These are phyloP conservation scores for Linnemannia hyalina DNA, from an alignment of 192 early-diverging fungal genomes.

Conservation along the genomic window DNA sequence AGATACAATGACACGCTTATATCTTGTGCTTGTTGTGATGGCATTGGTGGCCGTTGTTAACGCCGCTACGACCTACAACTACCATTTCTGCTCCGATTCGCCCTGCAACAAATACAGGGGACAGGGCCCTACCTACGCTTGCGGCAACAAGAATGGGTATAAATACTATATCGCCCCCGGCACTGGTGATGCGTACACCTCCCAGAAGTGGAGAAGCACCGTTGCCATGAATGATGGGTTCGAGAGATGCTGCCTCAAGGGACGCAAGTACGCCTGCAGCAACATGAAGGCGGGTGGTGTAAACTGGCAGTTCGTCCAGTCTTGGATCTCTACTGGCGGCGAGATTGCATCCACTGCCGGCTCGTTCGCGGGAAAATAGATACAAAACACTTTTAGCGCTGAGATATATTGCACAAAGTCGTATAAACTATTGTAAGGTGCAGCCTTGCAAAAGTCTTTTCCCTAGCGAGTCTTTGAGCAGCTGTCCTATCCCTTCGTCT, in stretches of 20 bases:
- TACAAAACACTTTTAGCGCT: constrained; percentile 10
- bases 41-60: constrained; percentile 20
- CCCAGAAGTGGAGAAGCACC: constrained; percentile 30
- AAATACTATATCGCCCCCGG: constrained; percentile 26
- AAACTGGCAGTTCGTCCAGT: constrained; percentile 26
- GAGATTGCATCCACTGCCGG: constrained; percentile 12
- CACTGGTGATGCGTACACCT: constrained; percentile 27
- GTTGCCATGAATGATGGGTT: constrained; percentile 27
- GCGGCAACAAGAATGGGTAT: constrained; percentile 18
- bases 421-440: constrained; percentile 16
- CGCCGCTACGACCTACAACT: constrained; percentile 29
- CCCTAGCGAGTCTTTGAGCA: neutral
- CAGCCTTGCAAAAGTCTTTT: constrained; percentile 20
- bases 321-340: constrained; percentile 16
- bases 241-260: constrained; percentile 25
- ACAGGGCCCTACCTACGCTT: constrained; percentile 22
- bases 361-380: neutral
- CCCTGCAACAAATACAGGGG: constrained; percentile 13
- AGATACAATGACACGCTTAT: constrained; percentile 25
- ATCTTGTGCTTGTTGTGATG: constrained; percentile 10
- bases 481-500: too few species aligned
- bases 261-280: constrained; percentile 30
- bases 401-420: neutral
- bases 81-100: constrained; percentile 28
- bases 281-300: constrained; percentile 25